Evolutionary conservation across 2,329 filamentous ascomycete genomes (phyloP).

Genomic region (Phoma sp.): DNA sequence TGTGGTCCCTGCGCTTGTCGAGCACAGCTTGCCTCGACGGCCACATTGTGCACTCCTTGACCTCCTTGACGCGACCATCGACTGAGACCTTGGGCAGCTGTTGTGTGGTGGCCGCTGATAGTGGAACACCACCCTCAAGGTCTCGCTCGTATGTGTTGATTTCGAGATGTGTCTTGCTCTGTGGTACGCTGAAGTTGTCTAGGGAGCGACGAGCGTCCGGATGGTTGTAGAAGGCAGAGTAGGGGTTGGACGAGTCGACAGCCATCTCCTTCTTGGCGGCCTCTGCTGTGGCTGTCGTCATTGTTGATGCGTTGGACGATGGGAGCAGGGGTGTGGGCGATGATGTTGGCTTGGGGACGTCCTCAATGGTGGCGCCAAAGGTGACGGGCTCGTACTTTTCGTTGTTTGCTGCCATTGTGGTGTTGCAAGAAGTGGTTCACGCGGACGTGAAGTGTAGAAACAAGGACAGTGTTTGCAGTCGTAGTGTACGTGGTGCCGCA

Average conservation of each 20-base stretch:
- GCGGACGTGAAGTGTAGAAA: background rate
- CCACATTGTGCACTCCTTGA: conserved; percentile 61
- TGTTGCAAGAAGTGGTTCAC: conserved; percentile 19
- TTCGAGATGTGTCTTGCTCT: conserved; percentile 43
- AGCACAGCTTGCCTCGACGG: conserved; percentile 56
- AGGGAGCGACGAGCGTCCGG: conserved; percentile 52
- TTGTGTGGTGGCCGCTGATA: conserved; percentile 49
- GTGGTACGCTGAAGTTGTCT: conserved; percentile 34
- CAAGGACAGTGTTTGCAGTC: conserved; percentile 17
- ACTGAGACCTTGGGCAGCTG: conserved; percentile 47
- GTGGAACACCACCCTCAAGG: conserved; percentile 45
- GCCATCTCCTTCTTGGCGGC: conserved; percentile 37
- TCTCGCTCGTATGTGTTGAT: conserved; percentile 48
- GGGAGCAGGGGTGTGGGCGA: conserved; percentile 26
- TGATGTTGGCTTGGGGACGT: conserved; percentile 15
- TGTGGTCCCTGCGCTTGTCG: conserved; percentile 50
- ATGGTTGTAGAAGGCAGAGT: conserved; percentile 58
- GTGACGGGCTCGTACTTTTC: conserved; percentile 45
- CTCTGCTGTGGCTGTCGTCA: conserved; percentile 44
- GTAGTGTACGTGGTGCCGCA: conserved; percentile 13
- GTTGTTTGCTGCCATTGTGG: conserved; percentile 37
- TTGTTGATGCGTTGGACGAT: conserved; percentile 42
- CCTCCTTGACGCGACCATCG: conserved; percentile 53
- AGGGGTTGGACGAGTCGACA: conserved; percentile 48
- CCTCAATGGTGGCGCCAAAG: conserved; percentile 53